Conservation (phyloP, 306 rosid genomes). For the Senna tora region DNA sequence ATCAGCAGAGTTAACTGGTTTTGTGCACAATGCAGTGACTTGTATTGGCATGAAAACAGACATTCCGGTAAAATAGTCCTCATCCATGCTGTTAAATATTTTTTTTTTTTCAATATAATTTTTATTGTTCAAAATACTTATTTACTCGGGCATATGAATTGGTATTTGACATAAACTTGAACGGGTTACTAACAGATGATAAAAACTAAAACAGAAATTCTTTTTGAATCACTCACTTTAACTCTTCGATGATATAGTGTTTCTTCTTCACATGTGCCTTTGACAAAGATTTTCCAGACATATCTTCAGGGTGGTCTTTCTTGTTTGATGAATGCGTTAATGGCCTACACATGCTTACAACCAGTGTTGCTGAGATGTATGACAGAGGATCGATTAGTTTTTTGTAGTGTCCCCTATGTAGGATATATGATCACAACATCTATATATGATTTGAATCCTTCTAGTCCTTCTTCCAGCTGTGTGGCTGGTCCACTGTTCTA, state of each 20-base stretch:
- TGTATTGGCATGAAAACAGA: conserved; percentile 93
- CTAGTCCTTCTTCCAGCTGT: conserved; percentile 46
- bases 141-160: background rate
- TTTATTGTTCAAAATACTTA: background rate
- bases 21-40: conserved; percentile 84
- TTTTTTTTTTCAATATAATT: background rate
- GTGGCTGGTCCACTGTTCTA: conserved; percentile 52
- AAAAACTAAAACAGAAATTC: conserved; percentile 5
- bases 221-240: background rate
- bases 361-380: conserved; percentile 31
- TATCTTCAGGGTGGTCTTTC: conserved; percentile 38
- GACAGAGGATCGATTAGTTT: conserved; percentile 35
- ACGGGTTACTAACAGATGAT: background rate
- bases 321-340: conserved; percentile 38
- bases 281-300: conserved; percentile 32
- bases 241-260: conserved; percentile 26
- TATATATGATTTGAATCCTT: conserved; percentile 38
- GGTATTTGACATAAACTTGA: conserved; percentile 11
- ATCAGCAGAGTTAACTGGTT: conserved; percentile 76
- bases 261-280: conserved; percentile 16
- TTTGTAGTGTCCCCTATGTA: conserved; percentile 24
- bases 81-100: conserved; percentile 25
- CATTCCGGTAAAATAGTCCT: conserved; percentile 69
- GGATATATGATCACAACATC: conserved; percentile 31
- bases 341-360: conserved; percentile 37